phyloP scores from a whole-genome alignment of 495 filamentous ascomycete species.

The Cetradonia linearis region DNA sequence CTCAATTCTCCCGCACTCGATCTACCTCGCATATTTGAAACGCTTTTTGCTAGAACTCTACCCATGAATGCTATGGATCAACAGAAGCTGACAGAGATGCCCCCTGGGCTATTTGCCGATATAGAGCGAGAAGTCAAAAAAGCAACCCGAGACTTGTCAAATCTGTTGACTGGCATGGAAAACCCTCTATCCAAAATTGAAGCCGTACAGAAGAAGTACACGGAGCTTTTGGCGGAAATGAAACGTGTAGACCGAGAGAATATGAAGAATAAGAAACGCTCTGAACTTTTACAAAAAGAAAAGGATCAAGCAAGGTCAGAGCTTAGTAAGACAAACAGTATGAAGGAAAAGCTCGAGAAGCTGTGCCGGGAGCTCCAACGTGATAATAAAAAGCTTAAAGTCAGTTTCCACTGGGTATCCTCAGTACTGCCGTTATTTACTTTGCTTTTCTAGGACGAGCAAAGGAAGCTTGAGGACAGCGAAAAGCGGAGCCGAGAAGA shows the following conservation, averaged over 20 bases:
- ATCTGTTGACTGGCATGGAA: constrained; percentile 71
- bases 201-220: constrained; percentile 77
- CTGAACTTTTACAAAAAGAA: constrained; percentile 91
- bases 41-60: constrained; percentile 20
- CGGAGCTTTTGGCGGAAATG: constrained; percentile 85
- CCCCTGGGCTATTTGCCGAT: constrained; percentile 21
- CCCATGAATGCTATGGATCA: constrained; percentile 20
- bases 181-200: constrained; percentile 66
- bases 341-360: constrained; percentile 94
- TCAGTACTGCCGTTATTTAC: not conserved
- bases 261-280: constrained; percentile 88
- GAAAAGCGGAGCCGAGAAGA: constrained; percentile 72
- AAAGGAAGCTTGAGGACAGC: constrained; percentile 72
- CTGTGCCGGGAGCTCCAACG: constrained; percentile 83
- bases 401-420: constrained; percentile 29
- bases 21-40: constrained; percentile 23
- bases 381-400: constrained; percentile 97
- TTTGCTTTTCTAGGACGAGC: constrained; percentile 59
- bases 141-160: constrained; percentile 78
- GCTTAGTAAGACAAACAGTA: constrained; percentile 70
- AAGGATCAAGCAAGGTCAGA: constrained; percentile 82
- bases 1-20: constrained; percentile 16
- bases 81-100: constrained; percentile 26
- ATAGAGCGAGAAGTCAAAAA: constrained; percentile 80
- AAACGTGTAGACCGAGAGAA: constrained; percentile 89